Base-by-base conservation (phyloP, 1,139 yeast species). In the Yamadazyma dushanensis region DNA sequence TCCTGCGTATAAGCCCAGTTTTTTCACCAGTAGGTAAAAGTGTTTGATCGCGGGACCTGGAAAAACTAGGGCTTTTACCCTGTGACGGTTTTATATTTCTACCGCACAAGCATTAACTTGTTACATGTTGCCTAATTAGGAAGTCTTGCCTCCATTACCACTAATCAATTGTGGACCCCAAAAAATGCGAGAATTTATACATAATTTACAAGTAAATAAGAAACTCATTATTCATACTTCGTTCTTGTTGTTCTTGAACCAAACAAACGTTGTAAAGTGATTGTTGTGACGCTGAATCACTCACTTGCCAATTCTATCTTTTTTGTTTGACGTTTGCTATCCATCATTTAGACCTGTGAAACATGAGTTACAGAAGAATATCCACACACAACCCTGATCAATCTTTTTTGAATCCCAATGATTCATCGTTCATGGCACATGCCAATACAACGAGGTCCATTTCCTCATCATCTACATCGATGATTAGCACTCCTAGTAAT, bases 401-500 rank as follows among this genome's bases (percentile, higher is more conserved):
- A 10, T 51, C 54, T 18, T 44, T 47, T 19, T 39, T 48, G 26
- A 51, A 53, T 26, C 51, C 51, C 1, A 52, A 53, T 39, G 56
- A 52, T 20, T 41, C 56, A 5, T 43, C 52, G 14, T 40, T 45
- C 32, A 28, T 41, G 29, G 22, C 15, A 8, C 40, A 37, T 11
- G 26, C 31, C 21, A 39, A 51, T 31, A 50, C 54, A 26, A 57
- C 63, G 27, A 37, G 66, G 32, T 53, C 63, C 2, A 44, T 57
- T 19, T 59, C 66, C 7, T 61, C 70, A 3, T 63, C 70, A 1
- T 60, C 48, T 6, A 23, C 43, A 10, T 46, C 66, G 5, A 59
- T 61, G 45, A 50, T 62, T 22, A 59, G 66, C 36, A 58, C 66
- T 1, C 68, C 68, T 5, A 60, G 66, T 36, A 59, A 59, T 35